phyloP scores from a whole-genome alignment of 2,329 filamentous ascomycete species.

The Aureobasidium sp. region DNA sequence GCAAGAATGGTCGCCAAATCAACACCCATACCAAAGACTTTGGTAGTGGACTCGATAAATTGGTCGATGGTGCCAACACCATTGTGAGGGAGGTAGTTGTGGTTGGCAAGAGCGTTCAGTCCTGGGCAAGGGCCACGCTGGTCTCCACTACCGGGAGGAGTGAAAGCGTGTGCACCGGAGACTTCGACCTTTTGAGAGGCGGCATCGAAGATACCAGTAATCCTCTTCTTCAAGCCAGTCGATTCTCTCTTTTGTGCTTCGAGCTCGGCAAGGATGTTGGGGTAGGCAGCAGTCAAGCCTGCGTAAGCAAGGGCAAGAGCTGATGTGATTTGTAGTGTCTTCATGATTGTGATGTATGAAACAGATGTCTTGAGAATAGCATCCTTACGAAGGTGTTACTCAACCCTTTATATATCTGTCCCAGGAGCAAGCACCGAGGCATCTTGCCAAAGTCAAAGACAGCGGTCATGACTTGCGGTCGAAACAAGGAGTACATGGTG shows the following conservation, averaged over 20 bases:
- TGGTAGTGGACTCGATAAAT: slow-evolving; percentile 24
- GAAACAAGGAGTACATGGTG: background rate
- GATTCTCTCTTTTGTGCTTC: slow-evolving; percentile 11
- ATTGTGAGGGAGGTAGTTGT: slow-evolving; percentile 27
- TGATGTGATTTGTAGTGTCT: slow-evolving; percentile 16
- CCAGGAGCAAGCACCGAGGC: slow-evolving; percentile 8
- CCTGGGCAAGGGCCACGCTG: slow-evolving; percentile 28
- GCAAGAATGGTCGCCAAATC: slow-evolving; percentile 28
- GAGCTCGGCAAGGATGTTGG: slow-evolving; percentile 18
- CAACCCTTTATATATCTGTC: background rate
- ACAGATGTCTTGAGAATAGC: background rate
- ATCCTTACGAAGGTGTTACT: background rate
- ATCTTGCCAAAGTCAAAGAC: background rate
- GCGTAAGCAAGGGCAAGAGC: slow-evolving; percentile 15
- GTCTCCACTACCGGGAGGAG: slow-evolving; percentile 23
- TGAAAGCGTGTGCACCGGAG: slow-evolving; percentile 22
- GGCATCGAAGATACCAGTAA: slow-evolving; percentile 23
- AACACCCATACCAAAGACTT: slow-evolving; percentile 28
- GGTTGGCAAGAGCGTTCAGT: slow-evolving; percentile 28
- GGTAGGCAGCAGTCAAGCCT: slow-evolving; percentile 17
- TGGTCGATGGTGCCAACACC: slow-evolving; percentile 28
- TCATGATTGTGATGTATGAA: slow-evolving; percentile 13
- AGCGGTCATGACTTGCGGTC: background rate
- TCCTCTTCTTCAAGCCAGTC: slow-evolving; percentile 5
- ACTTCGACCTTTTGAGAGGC: slow-evolving; percentile 24